phyloP scores from a whole-genome alignment of 2,329 filamentous ascomycete species.

The Lachnellula suecica region DNA sequence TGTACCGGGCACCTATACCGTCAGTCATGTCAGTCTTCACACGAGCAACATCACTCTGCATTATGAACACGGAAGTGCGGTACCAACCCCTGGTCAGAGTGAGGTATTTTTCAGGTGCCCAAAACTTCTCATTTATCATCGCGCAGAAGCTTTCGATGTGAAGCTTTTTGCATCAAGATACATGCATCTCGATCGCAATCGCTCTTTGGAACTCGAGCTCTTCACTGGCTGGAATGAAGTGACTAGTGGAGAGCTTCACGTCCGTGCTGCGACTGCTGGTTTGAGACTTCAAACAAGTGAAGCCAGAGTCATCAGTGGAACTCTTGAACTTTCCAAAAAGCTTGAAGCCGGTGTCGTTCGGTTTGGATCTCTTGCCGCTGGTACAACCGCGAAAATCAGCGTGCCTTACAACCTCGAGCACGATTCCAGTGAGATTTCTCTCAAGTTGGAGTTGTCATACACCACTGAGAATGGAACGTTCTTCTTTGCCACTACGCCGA shows the following conservation, averaged over 20 bases:
- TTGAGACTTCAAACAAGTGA: slow-evolving; percentile 63
- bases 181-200: slow-evolving; percentile 78
- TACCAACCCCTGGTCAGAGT: slow-evolving; percentile 11
- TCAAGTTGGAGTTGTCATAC: slow-evolving; percentile 77
- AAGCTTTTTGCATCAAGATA: slow-evolving; percentile 64
- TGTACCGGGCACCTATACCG: slow-evolving; percentile 71
- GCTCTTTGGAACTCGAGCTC: slow-evolving; percentile 73
- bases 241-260: slow-evolving; percentile 55
- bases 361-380: slow-evolving; percentile 46
- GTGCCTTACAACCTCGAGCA: slow-evolving; percentile 85
- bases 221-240: slow-evolving; percentile 73
- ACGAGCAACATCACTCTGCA: slow-evolving; percentile 63
- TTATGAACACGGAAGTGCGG: slow-evolving; percentile 57
- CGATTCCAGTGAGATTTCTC: slow-evolving; percentile 66
- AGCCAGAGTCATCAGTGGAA: slow-evolving; percentile 46
- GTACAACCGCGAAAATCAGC: slow-evolving; percentile 54
- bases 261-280: slow-evolving; percentile 65
- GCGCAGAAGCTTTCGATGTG: slow-evolving; percentile 65
- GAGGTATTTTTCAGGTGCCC: slow-evolving; percentile 55
- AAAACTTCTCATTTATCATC: slow-evolving; percentile 72
- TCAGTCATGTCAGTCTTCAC: slow-evolving; percentile 69
- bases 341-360: slow-evolving; percentile 54
- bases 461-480: slow-evolving; percentile 66
- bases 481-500: slow-evolving; percentile 59
- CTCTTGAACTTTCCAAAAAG: slow-evolving; percentile 45